These are phyloP conservation scores for Dothideomycetes sp. DNA, from an alignment of 2,329 filamentous ascomycete species.

Conservation along the genomic window DNA sequence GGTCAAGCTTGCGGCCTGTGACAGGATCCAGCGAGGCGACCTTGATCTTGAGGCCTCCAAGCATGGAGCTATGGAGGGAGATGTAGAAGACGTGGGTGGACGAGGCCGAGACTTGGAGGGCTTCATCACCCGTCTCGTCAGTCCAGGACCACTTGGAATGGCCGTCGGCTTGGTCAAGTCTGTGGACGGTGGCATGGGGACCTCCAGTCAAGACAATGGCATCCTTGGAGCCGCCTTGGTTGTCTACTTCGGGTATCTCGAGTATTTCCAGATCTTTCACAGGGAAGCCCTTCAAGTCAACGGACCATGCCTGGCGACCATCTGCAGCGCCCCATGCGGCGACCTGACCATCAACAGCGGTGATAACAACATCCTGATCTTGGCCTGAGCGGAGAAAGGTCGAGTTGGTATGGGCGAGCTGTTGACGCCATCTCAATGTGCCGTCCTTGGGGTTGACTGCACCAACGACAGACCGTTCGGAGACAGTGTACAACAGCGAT, in stretches of 20 bases:
- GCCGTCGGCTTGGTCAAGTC: slow-evolving; percentile 65
- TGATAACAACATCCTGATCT: slow-evolving; percentile 67
- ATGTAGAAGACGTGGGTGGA: slow-evolving; percentile 65
- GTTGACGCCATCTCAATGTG: slow-evolving; percentile 76
- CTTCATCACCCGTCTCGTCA: slow-evolving; percentile 56
- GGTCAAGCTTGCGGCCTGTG: slow-evolving; percentile 62
- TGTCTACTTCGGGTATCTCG: slow-evolving; percentile 50
- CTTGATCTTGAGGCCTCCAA: slow-evolving; percentile 66
- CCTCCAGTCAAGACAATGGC: slow-evolving; percentile 59
- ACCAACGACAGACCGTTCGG: slow-evolving; percentile 72
- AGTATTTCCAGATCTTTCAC: slow-evolving; percentile 68
- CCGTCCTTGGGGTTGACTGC: slow-evolving; percentile 86
- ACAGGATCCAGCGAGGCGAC: slow-evolving; percentile 63
- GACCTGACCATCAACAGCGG: slow-evolving; percentile 60
- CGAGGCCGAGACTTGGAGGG: slow-evolving; percentile 66
- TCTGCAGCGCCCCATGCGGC: slow-evolving; percentile 76
- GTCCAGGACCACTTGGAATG: slow-evolving; percentile 69
- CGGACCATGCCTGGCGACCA: slow-evolving; percentile 70
- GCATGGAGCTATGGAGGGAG: slow-evolving; percentile 56
- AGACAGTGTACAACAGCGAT: slow-evolving; percentile 83
- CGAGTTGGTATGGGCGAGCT: slow-evolving; percentile 42
- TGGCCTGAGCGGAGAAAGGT: slow-evolving; percentile 61
- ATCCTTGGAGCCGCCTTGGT: slow-evolving; percentile 48
- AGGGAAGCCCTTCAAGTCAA: slow-evolving; percentile 43
- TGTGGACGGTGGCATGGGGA: slow-evolving; percentile 51